Evolutionary conservation across 768 basidiomycete species (phyloP).

Genomic region (Suillus discolor): DNA sequence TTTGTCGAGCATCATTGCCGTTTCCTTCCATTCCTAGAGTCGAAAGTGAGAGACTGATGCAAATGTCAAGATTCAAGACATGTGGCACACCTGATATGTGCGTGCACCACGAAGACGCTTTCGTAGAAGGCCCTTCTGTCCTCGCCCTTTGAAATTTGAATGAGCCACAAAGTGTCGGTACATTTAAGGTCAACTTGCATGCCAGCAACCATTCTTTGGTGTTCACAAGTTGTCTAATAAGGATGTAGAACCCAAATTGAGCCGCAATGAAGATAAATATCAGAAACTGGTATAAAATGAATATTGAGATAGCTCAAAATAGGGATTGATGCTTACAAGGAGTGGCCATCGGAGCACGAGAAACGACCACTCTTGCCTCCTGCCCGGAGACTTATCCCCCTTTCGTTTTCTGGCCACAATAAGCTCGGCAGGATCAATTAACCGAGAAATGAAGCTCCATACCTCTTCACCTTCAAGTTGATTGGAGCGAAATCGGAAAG

Average conservation of each 20-base stretch:
- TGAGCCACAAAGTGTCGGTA: slow-evolving; percentile 7
- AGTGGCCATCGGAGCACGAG: slow-evolving; percentile 86
- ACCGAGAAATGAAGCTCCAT: slow-evolving; percentile 4
- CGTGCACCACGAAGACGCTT: slow-evolving; percentile 72
- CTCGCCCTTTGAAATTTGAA: slow-evolving; percentile 62
- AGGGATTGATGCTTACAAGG: slow-evolving; percentile 50
- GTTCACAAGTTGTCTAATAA: slow-evolving; percentile 91
- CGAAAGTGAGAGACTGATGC: not conserved
- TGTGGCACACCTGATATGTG: slow-evolving; percentile 63
- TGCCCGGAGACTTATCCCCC: slow-evolving; percentile 35
- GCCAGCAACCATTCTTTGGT: slow-evolving; percentile 91
- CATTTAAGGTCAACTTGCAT: slow-evolving; percentile 51
- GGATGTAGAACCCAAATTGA: slow-evolving; percentile 85
- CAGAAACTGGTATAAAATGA: slow-evolving; percentile 54
- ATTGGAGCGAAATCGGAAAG: slow-evolving; percentile 90
- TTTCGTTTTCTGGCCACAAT: slow-evolving; percentile 37
- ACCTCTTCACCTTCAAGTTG: slow-evolving; percentile 82
- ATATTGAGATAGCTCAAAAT: not conserved
- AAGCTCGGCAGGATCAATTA: slow-evolving; percentile 8
- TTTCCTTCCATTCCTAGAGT: slow-evolving; percentile 81
- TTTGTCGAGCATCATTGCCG: slow-evolving; percentile 76
- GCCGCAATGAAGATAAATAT: slow-evolving; percentile 82
- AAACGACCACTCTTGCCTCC: slow-evolving; percentile 73
- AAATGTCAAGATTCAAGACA: not conserved
- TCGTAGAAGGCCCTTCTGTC: slow-evolving; percentile 77